Evolutionary conservation across 2,329 filamentous ascomycete species (phyloP), one percentile per base, ranked within the genome.

Genomic region (Fusarium solani-melongenae): DNA sequence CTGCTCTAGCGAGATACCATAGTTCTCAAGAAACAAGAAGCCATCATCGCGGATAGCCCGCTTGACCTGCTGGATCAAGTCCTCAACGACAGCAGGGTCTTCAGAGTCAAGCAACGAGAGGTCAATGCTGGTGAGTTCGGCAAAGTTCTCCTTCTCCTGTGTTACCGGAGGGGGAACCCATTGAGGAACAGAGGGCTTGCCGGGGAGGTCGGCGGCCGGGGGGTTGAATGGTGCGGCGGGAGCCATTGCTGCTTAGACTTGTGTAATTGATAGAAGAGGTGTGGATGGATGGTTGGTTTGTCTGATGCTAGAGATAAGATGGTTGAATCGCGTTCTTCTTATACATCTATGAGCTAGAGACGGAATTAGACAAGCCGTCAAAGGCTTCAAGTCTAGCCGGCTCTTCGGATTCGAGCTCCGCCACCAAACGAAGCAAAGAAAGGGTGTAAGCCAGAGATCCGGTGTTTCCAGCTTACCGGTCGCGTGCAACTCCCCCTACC

Each of bases 21-120:
- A 87, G 76, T 88, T 86, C 70, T 86, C 83, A 0, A 88, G 78
- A 75, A 87, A 87, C 6, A 86, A 75, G 58, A 86, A 85, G 0
- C 84, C 84, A 70, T 85, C 84, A 24, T 85, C 81, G 8, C 82
- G 80, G 62, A 86, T 85, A 5, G 84, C 84, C 7, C 69, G 57
- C 68, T 85, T 86, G 38, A 83, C 82, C 58, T 83, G 81, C 49
- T 85, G 74, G 5, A 88, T 81, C 4, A 88, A 81, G 3, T 80
- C 69, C 17, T 84, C 81, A 2, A 87, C 84, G 0, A 86, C 82
- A 3, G 80, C 77, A 9, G 83, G 81, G 62, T 85, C 83, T 1
- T 82, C 77, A 0, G 83, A 84, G 71, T 85, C 83, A 6, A 87
- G 77, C 71, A 86, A 69, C 53, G 84, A 84, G 8, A 86, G 78